Base-by-base conservation (phyloP, 805 yeast genomes). In the Starmerella apis region DNA sequence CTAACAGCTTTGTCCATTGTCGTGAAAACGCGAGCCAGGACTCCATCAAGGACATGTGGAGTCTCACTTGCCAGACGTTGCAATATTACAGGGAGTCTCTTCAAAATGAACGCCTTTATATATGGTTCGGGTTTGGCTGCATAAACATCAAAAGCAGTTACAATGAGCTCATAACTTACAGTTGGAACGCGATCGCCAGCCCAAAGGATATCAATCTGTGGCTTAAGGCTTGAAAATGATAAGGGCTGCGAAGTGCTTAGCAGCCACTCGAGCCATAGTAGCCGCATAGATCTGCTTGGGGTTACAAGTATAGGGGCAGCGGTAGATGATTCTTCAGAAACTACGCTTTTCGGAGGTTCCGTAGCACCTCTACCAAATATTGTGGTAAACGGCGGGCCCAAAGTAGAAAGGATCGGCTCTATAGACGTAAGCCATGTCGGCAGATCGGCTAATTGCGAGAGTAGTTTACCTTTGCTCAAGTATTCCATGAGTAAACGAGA, bases 1-100 rank as follows among this genome's bases (percentile, higher is more conserved):
- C 53, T 57, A 3, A 60, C 50, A 8, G 54, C 51, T 41, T 60
- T 60, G 43, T 59, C 63, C 55, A 60, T 54, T 2, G 63, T 58
- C 10, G 61, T 52, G 31, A 60, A 47, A 10, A 60, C 50, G 9
- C 63, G 41, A 1, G 55, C 49, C 6, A 60, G 32, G 51, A 66
- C 64, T 5, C 65, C 59, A 24, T 72, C 74, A n/a, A 71, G 61
- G 7, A 56, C 50, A 3, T 69, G 54, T 0, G 57, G 52, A 27
- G 61, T 59, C 37, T 60, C 61, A 33, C 65, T 48, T 19, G 61
- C 56, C 19, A 69, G 58, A 13, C 65, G 64, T 39, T 63, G 57
- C 16, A 77, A 64, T 1, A 76, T 53, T 3, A 73, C 56, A 2
- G 82, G 81, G 4, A 77, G 59, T 35, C 71, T 68, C 52, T 73